Conservation (phyloP, 2,329 filamentous ascomycete genomes). For the Xylariaceae sp. region DNA sequence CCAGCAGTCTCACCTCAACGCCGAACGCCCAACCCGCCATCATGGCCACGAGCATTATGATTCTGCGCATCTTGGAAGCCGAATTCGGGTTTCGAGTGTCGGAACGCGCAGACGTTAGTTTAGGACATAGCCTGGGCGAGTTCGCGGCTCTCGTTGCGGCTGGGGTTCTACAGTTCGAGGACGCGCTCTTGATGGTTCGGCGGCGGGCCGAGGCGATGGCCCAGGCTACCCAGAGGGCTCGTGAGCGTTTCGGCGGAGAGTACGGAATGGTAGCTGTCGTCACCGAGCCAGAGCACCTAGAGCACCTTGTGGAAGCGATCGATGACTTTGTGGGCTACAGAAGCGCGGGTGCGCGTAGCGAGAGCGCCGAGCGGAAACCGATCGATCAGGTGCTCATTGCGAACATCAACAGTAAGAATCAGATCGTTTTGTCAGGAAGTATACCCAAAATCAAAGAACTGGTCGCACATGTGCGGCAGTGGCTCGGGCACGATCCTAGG, state of each 20-base stretch:
- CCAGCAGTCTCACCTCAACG: conserved; percentile 71
- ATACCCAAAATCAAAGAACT: conserved; percentile 78
- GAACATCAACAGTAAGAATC: conserved; percentile 93
- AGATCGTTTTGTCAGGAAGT: conserved; percentile 89
- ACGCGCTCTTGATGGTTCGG: conserved; percentile 73
- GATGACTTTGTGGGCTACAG: conserved; percentile 72
- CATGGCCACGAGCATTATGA: conserved; percentile 90
- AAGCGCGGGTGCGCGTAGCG: conserved; percentile 60
- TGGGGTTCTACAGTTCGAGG: conserved; percentile 71
- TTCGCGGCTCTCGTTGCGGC: conserved; percentile 87
- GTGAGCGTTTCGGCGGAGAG: conserved; percentile 66
- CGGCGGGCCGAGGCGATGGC: conserved; percentile 80
- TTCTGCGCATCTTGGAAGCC: conserved; percentile 78
- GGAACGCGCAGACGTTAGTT: conserved; percentile 71
- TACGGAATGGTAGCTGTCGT: conserved; percentile 95
- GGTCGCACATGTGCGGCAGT: conserved; percentile 79
- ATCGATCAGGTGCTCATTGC: conserved; percentile 87
- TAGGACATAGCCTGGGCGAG: conserved; percentile 90
- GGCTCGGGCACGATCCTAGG: conserved; percentile 85
- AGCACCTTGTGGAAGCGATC: conserved; percentile 66
- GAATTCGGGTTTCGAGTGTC: conserved; percentile 74
- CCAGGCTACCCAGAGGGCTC: conserved; percentile 64
- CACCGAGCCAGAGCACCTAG: conserved; percentile 75
- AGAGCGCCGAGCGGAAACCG: conserved; percentile 64
- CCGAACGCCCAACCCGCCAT: conserved; percentile 91